These are phyloP conservation scores for Fusarium duplospermum DNA, from an alignment of 2,329 filamentous ascomycete genomes.

Conservation along the genomic window DNA sequence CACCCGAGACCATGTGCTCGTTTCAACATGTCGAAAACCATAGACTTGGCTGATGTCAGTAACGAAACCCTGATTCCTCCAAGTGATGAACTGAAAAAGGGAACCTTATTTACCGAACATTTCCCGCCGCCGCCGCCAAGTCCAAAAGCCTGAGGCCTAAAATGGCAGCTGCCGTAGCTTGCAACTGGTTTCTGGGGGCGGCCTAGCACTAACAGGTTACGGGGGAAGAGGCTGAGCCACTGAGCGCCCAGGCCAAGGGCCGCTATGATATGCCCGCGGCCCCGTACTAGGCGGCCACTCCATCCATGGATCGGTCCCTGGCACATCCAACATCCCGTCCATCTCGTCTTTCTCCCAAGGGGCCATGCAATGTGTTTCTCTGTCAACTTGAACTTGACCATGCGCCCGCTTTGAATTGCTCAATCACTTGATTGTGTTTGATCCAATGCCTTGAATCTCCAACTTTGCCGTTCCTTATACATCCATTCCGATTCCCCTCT, in stretches of 20 bases:
- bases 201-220: conserved; percentile 1
- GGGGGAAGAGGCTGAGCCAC: conserved; percentile 39
- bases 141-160: conserved; percentile 35
- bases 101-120: conserved; percentile 40
- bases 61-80: neutral
- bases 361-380: conserved; percentile 44
- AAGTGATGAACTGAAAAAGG: neutral
- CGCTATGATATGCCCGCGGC: conserved; percentile 31
- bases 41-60: conserved; percentile 2
- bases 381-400: conserved; percentile 40
- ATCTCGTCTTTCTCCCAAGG: conserved; percentile 35
- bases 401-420: conserved; percentile 41
- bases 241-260: conserved; percentile 22
- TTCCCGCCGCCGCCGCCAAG: conserved; percentile 32
- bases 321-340: conserved; percentile 37
- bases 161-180: conserved; percentile 29
- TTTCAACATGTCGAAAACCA: neutral
- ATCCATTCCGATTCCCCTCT: conserved; percentile 17
- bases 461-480: conserved; percentile 34
- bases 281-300: neutral
- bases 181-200: conserved; percentile 11
- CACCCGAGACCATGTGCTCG: neutral
- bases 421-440: conserved; percentile 36
- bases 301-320: conserved; percentile 21
- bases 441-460: conserved; percentile 42